Evolutionary conservation across 23 red algal genomes (phyloP), one percentile per base, ranked within the genome.

Genomic region (Gracilariopsis chorda): DNA sequence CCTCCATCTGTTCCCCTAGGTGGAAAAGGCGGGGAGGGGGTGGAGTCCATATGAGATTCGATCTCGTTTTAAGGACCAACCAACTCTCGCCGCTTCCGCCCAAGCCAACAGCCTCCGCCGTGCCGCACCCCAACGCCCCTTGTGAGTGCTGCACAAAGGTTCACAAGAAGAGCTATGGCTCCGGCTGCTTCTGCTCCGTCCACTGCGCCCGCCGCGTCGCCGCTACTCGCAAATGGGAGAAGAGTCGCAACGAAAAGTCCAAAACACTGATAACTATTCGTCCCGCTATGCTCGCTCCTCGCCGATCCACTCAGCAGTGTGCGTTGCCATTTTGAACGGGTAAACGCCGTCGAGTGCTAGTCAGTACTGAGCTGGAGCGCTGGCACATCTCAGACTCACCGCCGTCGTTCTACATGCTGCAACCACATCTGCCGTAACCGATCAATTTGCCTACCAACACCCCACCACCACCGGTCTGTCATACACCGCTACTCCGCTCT

Each of bases 141-240:
- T 90, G 86, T 42, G 86, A 90, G 36, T 35, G 39, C 39, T 90
- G 86, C 36, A 21, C 46, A 20, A 77, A 73, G 30, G 44, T 41
- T 6, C 86, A 90, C 44, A 70, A 90, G 1, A 23, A 70, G 30
- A 52, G 39, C 17, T 90, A 90, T 60, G 86, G 86, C 35, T 90
- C 86, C 17, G 86, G 86, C 29, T 70, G 86, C 42, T 90, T 90
- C 69, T 90, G 86, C 36, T 90, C 86, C 8, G 63, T 76, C 7
- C 86, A 76, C 39, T 90, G 86, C 21, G 86, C 86, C 4, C 86
- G 86, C 24, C 41, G 86, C 24, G 86, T 90, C 30, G 86, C 86
- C 23, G 86, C 86, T 20, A 59, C 68, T 48, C 68, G 72, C 40
- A 90, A 90, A 55, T 90, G 86, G 86, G 45, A 73, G 30, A 90